phyloP scores from a whole-genome alignment of 371 early-diverging fungal species.

The Mortierella sp. region DNA sequence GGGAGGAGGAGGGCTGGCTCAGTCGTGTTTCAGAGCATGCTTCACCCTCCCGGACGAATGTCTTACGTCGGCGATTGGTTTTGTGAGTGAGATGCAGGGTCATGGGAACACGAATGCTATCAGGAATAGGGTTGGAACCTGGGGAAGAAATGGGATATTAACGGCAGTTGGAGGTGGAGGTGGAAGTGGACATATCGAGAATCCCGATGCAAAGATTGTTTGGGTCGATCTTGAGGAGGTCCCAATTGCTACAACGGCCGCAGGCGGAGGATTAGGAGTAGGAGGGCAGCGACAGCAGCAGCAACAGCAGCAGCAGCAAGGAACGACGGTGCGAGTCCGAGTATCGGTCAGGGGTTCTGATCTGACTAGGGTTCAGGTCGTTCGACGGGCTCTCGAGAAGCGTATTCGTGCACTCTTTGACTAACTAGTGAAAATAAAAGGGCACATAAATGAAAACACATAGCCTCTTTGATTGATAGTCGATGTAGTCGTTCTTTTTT shows the following conservation, averaged over 20 bases:
- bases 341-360: constrained; percentile 25
- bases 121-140: background rate
- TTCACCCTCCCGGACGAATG: constrained; percentile 16
- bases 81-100: background rate
- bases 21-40: constrained; percentile 13
- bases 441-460: background rate
- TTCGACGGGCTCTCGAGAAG: constrained; percentile 22
- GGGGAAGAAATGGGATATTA: background rate
- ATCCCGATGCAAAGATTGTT: constrained; percentile 1
- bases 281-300: background rate
- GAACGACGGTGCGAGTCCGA: background rate
- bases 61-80: background rate
- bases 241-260: background rate
- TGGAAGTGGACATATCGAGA: background rate
- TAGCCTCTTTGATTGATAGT: too few relatives aligned
- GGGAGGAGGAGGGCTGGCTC: background rate
- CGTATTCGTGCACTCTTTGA: constrained; percentile 26
- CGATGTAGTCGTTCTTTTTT: background rate
- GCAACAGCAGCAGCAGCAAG: background rate
- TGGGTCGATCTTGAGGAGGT: constrained; percentile 31
- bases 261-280: background rate
- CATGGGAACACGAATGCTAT: background rate
- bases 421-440: background rate
- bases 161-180: too few relatives aligned
- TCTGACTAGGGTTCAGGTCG: background rate